Evolutionary conservation across 305 asterid species (phyloP), one percentile per base, ranked within the genome.

Genomic region (Fraxinus greggii): DNA sequence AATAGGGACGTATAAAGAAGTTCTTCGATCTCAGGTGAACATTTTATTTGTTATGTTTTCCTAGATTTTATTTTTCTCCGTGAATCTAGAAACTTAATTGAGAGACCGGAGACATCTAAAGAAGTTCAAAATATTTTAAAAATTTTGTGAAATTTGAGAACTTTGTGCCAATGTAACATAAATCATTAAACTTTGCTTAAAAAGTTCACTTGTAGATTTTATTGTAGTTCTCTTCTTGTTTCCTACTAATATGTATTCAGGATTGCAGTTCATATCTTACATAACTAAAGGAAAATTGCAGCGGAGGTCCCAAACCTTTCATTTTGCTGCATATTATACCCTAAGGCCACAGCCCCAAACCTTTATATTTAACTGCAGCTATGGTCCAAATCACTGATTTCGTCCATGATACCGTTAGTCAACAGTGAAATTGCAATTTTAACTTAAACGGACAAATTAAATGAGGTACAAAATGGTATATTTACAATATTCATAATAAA

Each of bases 1-100:
- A 88, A 97, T 97, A 38, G 99, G 99, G 76, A 97, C 98, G n/a
- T 97, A 97, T 86, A 97, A 97, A 88, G 98, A 97, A 92, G 98
- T 97, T 87, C 98, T 97, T 88, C 93, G 99, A 87, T 97, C 99
- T 81, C 99, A 97, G 98, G 99, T 97, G 72, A 74, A 35, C 54
- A 72, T 65, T 79, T 70, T 79, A 21, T 79, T 79, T 56, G 72
- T 24, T 24, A 26, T 24, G n/a, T 23, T 24, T 28, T 26, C n/a
- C 32, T 23, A 65, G 72, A 24, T 65, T 26, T 65, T 65, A 24
- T 10, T 65, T 24, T 65, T 65, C 29, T 69, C 75, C 1, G 21
- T 4, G 9, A 69, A 29, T 12, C 9, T 69, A 29, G 29, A 28
- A 28, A 24, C 7, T 67, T 67, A 28, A 32, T 10, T 24, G 74